These are phyloP conservation scores for Ziziphus jujuba DNA, from an alignment of 306 rosid species.

Conservation along the genomic window DNA sequence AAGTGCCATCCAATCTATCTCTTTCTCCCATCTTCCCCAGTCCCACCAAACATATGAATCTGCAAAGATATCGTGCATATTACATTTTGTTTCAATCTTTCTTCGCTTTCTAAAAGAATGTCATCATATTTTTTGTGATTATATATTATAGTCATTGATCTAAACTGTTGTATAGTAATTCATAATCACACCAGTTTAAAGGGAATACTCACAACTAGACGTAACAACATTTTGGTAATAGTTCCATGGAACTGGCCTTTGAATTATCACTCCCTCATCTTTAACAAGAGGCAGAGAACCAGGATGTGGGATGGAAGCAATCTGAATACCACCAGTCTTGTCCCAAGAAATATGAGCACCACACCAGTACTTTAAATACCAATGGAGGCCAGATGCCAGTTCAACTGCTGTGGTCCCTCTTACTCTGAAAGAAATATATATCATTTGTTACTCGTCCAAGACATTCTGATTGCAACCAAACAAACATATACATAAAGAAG, in stretches of 20 bases:
- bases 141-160: no score
- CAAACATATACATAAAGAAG: neutral
- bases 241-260: constrained; percentile 87
- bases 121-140: no score
- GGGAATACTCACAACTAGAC: constrained; percentile 78
- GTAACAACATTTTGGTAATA: constrained; percentile 98
- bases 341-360: constrained; percentile 93
- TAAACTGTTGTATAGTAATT: no score
- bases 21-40: constrained; percentile 98
- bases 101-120: no score
- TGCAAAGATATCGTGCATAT: constrained; percentile 24
- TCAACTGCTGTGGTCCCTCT: constrained; percentile 87
- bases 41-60: constrained; percentile 99
- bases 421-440: constrained; percentile 49
- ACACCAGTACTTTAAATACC: constrained; percentile 93
- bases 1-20: constrained; percentile 99
- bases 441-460: neutral
- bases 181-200: neutral
- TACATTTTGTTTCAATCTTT: neutral
- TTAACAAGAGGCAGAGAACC: constrained; percentile 73
- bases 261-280: constrained; percentile 55
- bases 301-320: constrained; percentile 72
- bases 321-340: constrained; percentile 87
- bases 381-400: constrained; percentile 84
- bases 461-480: no score